Evolutionary conservation across 352 stramenopile species (phyloP), one percentile per base, ranked within the genome.

Genomic region (Phytophthora litchii): DNA sequence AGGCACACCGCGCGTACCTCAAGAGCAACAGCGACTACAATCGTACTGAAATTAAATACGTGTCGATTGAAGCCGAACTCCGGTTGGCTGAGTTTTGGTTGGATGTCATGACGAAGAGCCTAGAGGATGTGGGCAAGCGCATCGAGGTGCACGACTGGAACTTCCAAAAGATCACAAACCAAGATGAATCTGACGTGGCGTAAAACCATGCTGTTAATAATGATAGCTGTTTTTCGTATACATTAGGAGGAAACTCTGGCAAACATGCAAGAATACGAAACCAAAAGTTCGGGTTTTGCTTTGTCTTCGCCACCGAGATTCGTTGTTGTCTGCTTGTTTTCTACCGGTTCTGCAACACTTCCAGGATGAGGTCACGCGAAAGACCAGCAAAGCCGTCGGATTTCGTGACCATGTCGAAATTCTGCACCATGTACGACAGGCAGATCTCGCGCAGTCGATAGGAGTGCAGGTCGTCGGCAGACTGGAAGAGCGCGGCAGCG

Each of bases 351-450:
- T 94, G 86, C 34, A 97, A 65, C 38, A 94, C 85, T 54, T 97
- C 89, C 29, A 97, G 80, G 52, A 97, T 97, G 35, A 97, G 65
- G 45, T 96, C 88, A 23, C 89, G 76, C 35, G 84, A 95, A 45
- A 97, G 74, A 46, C 75, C 69, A 25, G 88, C 79, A 32, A 97
- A 97, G 10, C 76, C 89, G 64, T 97, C 88, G 11, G 86, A 95
- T 72, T 97, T 97, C 54, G 89, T 96, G 51, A 97, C 89, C 50
- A 88, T 84, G 64, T 97, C 89, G 54, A 97, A 97, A 70, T 97
- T 87, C 17, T 85, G 80, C 34, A 97, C 83, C 49, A 97, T 92
- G 60, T 93, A 97, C 21, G 76, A 76, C 16, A 97, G 74, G 54
- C 90, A 97, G 17, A 97, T 92, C 66, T 97, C 89, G 13, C 89